Percentiles rank a stretch among this genome's conserved stretches.
phyloP scores from a whole-genome alignment of 148 eudicot genomes.

The Fallopia convolvulus region DNA sequence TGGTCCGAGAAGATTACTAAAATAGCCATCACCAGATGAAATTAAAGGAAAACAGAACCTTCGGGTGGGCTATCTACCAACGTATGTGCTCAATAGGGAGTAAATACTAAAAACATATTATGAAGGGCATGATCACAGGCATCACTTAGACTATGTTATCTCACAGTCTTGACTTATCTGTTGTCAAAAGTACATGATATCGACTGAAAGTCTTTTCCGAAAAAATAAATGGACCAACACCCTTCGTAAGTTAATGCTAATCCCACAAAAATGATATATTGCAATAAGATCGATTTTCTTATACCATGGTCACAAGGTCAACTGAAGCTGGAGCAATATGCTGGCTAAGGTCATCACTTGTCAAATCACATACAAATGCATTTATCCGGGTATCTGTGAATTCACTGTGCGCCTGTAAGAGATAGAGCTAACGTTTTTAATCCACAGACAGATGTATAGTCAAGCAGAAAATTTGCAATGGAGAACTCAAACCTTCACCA shows the following conservation, averaged over 20 bases:
- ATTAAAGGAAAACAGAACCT: background rate
- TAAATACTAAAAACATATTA: background rate
- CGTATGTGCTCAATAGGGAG: background rate
- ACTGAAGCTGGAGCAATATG: conserved; percentile 76
- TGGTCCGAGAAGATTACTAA: background rate
- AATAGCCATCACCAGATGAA: background rate
- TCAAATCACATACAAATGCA: conserved; percentile 90
- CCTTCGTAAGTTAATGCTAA: background rate
- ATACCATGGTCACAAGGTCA: conserved; percentile 96
- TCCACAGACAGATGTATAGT: conserved; percentile 1
- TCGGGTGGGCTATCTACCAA: background rate
- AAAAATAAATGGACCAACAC: background rate
- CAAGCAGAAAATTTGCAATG: background rate
- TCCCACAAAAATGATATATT: background rate
- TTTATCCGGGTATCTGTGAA: conserved; percentile 55
- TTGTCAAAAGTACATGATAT: background rate
- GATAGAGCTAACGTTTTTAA: background rate
- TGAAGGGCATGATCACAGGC: background rate
- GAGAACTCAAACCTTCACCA: conserved; percentile 69
- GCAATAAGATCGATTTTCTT: conserved; percentile 1
- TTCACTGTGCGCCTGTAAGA: conserved; percentile 67
- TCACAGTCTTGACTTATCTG: background rate
- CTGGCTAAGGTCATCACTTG: conserved; percentile 63
- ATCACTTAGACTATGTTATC: background rate
- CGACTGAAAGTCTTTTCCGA: background rate